Percentiles rank a stretch among this genome's conserved stretches.
These are phyloP conservation scores for Peterozyma xylosa DNA, from an alignment of 805 yeast genomes.

Conservation along the genomic window DNA sequence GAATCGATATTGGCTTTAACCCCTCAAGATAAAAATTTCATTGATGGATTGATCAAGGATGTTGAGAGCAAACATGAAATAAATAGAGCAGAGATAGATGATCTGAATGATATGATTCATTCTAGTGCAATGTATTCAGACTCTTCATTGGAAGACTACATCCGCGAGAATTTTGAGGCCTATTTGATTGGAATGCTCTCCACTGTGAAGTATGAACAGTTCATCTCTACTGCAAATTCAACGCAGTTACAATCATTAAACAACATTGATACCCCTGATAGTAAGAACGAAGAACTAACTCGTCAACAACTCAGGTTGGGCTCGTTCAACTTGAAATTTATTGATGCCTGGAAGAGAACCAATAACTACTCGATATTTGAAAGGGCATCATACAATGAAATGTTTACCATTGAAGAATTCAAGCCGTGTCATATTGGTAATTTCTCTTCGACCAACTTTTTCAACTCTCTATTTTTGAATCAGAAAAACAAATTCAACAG, in stretches of 20 bases:
- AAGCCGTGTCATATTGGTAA: slow-evolving; percentile 33
- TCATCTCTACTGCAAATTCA: slow-evolving; percentile 30
- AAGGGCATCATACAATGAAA: slow-evolving; percentile 55
- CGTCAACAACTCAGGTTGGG: slow-evolving; percentile 17
- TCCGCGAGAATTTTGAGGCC: slow-evolving; percentile 84
- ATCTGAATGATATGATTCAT: slow-evolving; percentile 4
- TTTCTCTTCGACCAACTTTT: neutral
- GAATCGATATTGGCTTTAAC: slow-evolving; percentile 38
- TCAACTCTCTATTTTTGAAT: neutral
- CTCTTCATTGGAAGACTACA: slow-evolving; percentile 58
- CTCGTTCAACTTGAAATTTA: slow-evolving; percentile 38
- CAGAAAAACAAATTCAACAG: neutral
- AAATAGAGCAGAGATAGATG: slow-evolving; percentile 4
- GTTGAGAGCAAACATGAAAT: slow-evolving; percentile 30
- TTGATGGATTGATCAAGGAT: slow-evolving; percentile 44
- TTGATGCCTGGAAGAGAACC: slow-evolving; percentile 46
- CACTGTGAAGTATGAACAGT: slow-evolving; percentile 61
- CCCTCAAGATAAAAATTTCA: slow-evolving; percentile 68
- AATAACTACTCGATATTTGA: slow-evolving; percentile 49
- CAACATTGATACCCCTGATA: neutral
- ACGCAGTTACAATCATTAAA: slow-evolving; percentile 25
- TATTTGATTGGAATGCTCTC: slow-evolving; percentile 73
- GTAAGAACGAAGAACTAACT: neutral
- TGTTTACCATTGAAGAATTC: slow-evolving; percentile 41
- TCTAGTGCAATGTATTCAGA: slow-evolving; percentile 25